Conservation (phyloP, 2,329 filamentous ascomycete species). For the Aspergillus costaricaensis region DNA sequence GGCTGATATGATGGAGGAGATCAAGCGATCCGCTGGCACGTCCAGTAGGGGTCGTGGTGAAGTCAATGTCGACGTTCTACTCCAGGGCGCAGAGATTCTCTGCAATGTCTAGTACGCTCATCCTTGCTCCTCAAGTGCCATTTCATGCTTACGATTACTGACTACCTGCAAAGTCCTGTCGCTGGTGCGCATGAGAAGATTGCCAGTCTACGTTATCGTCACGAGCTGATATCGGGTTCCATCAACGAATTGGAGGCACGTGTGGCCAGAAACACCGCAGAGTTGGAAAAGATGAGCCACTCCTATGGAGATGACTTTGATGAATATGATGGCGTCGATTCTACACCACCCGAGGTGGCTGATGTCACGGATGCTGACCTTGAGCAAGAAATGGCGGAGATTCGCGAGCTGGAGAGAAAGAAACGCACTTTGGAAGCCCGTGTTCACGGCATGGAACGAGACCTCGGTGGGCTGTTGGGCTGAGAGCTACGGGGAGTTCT, state of each 20-base stretch:
- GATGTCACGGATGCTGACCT: conserved; percentile 48
- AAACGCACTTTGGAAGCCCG: conserved; percentile 64
- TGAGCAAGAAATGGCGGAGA: conserved; percentile 53
- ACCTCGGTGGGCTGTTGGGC: conserved; percentile 63
- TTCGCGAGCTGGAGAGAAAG: conserved; percentile 63
- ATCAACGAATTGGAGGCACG: conserved; percentile 77
- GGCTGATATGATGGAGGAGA: conserved; percentile 79
- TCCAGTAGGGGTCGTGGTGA: conserved; percentile 62
- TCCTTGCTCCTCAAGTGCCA: background rate
- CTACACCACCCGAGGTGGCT: conserved; percentile 22
- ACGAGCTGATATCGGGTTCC: conserved; percentile 71
- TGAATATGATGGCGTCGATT: conserved; percentile 50
- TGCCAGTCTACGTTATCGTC: conserved; percentile 67
- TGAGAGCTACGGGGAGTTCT: conserved; percentile 32
- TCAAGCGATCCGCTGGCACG: conserved; percentile 62
- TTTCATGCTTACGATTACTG: conserved; percentile 1
- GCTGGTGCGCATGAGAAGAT: conserved; percentile 79
- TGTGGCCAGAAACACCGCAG: conserved; percentile 73
- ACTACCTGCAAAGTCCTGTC: conserved; percentile 59
- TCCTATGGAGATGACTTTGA: conserved; percentile 59
- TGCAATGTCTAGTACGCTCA: conserved; percentile 73
- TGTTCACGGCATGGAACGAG: conserved; percentile 68
- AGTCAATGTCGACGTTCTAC: conserved; percentile 80
- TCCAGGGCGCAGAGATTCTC: conserved; percentile 86
- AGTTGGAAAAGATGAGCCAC: conserved; percentile 71